Conservation (phyloP, 805 yeast genomes). For the Saitoella complicata region DNA sequence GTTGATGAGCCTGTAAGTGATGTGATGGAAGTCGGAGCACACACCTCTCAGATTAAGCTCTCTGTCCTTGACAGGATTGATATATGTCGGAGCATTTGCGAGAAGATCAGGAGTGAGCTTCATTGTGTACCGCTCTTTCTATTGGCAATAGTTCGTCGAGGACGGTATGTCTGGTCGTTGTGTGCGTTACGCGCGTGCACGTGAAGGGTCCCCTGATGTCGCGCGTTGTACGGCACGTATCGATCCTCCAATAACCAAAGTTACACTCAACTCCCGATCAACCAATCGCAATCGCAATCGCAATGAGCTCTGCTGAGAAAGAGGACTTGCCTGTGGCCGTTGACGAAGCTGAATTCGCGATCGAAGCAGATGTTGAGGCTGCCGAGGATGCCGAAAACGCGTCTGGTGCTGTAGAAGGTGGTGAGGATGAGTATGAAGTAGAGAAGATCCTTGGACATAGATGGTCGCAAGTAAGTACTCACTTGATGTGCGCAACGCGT, state of each 20-base stretch:
- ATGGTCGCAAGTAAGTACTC: too few relatives aligned
- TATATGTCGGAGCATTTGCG: conserved; percentile 33
- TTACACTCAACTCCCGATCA: too few relatives aligned
- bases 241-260: too few relatives aligned
- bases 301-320: too few relatives aligned
- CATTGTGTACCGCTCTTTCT: conserved; percentile 23
- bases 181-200: too few relatives aligned
- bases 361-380: neutral
- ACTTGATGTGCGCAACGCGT: neutral
- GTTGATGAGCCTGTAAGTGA: neutral
- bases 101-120: conserved; percentile 38
- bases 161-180: too few relatives aligned
- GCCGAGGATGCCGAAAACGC: neutral
- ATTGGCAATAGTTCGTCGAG: too few relatives aligned
- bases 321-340: too few relatives aligned
- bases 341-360: neutral
- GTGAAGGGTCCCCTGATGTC: too few relatives aligned
- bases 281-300: too few relatives aligned
- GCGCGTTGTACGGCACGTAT: too few relatives aligned
- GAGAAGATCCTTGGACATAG: neutral
- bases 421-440: neutral
- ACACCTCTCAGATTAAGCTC: conserved; percentile 28
- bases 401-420: neutral
- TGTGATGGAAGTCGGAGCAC: conserved; percentile 17
- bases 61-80: conserved; percentile 28